Evolutionary conservation across 805 yeast species (phyloP).

Genomic region (Saturnispora kantuleensis): DNA sequence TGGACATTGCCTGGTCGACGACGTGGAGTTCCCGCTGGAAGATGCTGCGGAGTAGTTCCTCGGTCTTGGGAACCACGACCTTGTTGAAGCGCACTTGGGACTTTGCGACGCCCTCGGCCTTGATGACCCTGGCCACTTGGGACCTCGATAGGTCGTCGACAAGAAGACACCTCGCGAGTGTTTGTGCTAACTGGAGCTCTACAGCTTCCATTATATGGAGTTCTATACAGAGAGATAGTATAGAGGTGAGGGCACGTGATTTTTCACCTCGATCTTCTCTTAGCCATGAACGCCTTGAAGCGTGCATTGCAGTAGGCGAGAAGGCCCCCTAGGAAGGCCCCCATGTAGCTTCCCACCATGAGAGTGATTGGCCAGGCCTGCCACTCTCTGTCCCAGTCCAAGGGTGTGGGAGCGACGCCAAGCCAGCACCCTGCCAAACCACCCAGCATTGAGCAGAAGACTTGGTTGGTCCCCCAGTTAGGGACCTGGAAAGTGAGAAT

Average conservation of each 20-base stretch:
- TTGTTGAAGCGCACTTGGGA: conserved; percentile 21
- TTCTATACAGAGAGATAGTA: too few relatives aligned
- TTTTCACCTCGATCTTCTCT: background rate
- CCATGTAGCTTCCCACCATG: conserved; percentile 65
- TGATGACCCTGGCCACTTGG: conserved; percentile 18
- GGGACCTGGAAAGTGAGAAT: conserved; percentile 25
- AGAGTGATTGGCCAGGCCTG: conserved; percentile 92
- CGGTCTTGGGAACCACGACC: conserved; percentile 16
- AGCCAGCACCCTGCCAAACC: conserved; percentile 71
- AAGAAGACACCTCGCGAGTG: background rate
- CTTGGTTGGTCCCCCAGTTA: conserved; percentile 21
- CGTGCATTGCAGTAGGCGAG: conserved; percentile 15
- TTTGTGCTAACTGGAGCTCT: background rate
- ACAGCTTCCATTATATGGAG: too few relatives aligned
- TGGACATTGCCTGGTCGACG: conserved; percentile 16
- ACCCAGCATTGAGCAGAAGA: conserved; percentile 33
- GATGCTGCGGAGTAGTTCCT: background rate
- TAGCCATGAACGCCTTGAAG: background rate
- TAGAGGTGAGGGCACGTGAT: too few relatives aligned
- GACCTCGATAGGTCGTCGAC: background rate
- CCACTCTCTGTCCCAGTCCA: conserved; percentile 98
- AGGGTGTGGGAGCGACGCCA: conserved; percentile 87
- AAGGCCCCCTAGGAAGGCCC: conserved; percentile 50
- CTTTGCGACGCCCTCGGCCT: conserved; percentile 17
- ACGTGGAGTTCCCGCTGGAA: conserved; percentile 23